Evolutionary conservation across 1,284 basidiomycete species (phyloP), one percentile per base, ranked within the genome.

Genomic region (Peniophora sp.): DNA sequence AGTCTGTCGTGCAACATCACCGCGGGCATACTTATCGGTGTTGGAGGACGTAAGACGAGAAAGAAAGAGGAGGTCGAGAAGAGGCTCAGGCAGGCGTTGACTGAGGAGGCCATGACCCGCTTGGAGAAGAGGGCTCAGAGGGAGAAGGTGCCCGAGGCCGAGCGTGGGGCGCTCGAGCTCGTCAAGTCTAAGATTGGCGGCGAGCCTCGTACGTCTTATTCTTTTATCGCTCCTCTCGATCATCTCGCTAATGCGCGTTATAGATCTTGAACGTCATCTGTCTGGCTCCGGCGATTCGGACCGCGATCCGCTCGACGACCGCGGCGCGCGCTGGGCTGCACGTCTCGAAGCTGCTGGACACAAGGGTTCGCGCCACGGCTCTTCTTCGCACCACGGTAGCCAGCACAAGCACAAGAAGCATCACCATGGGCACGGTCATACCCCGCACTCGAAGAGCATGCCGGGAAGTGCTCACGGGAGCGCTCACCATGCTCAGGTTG

Each of bases 1-100:
- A 34, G 22, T 10, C 45, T 53, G 43, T n/a, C 22, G 16, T 53
- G 52, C 49, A 53, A 53, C 49, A 50, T 53, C 52, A 47, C 52
- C 3, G 52, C 49, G 22, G 52, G 52, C 22, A 27, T 50, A n/a
- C 14, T 53, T 19, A 53, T 53, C 44, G 8, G 32, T 16, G 34
- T 46, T 14, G 52, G 52, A 17, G 50, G 39, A 19, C 48, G 49
- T 3, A 41, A 36, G 34, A 53, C 52, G 49, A 39, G 52, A 20
- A 53, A 53, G 49, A 47, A 36, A 44, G 52, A 46, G 3, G 52
- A 44, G 43, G 47, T 53, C 17, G 52, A 53, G 52, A 38, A 50
- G 38, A 48, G 52, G 19, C 17, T 53, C 10, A 11, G 44, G 22
- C 43, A 50, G 45, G 52, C 52, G 35, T 34, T 53, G 16, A 50